Conservation (phyloP, 306 rosid species). For the Urtica urens region DNA sequence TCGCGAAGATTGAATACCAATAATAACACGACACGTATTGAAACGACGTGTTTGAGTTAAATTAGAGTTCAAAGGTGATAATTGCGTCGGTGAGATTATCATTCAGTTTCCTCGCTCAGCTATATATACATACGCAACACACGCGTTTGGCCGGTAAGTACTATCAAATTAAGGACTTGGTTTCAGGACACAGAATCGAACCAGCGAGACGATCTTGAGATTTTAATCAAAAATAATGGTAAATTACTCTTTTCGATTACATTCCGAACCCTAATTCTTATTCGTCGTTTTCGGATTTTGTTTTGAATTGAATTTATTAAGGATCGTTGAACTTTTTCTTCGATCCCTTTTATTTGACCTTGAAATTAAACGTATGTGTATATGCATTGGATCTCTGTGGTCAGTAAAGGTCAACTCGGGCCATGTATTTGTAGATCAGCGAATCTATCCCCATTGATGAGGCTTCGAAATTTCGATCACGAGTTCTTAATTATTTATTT, state of each 20-base stretch:
- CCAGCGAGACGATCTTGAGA: constrained; percentile 6
- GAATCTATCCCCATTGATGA: neutral
- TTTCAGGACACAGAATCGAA: constrained; percentile 5
- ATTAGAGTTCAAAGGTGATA: neutral
- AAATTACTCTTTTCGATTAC: too few relatives aligned
- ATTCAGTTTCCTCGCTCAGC: neutral
- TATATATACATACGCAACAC: neutral
- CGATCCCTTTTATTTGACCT: neutral
- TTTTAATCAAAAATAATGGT: constrained; percentile 9
- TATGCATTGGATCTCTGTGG: neutral
- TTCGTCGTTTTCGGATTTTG: neutral
- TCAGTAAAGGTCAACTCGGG: neutral
- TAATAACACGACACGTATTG: constrained; percentile 7
- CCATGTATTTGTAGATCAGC: constrained; percentile 2
- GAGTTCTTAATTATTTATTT: neutral
- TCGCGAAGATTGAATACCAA: neutral
- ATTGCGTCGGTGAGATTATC: neutral
- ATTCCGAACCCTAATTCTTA: too few relatives aligned
- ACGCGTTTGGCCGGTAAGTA: neutral
- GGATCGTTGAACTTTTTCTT: neutral
- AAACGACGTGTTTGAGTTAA: constrained; percentile 6
- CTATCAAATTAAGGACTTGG: neutral
- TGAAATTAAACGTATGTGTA: neutral
- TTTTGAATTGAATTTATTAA: neutral
- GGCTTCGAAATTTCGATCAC: neutral